Evolutionary conservation across 306 rosid species (phyloP).

Genomic region (Psophocarpus tetragonolobus): DNA sequence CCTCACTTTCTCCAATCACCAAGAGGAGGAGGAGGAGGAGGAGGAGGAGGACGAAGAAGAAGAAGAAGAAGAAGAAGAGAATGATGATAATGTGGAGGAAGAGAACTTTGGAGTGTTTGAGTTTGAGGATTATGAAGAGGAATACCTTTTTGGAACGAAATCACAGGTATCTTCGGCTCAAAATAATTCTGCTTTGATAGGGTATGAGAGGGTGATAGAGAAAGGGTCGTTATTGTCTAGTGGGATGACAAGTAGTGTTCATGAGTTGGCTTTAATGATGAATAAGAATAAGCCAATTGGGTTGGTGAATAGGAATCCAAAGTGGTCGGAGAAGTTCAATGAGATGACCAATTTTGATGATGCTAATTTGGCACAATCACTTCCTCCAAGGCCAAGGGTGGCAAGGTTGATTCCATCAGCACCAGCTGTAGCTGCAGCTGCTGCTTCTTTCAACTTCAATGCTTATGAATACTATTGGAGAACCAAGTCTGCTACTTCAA

Average conservation of each 20-base stretch:
- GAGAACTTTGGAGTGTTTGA: conserved; percentile 31
- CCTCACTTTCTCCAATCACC: conserved; percentile 50
- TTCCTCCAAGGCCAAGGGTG: conserved; percentile 60
- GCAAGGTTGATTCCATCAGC: conserved; percentile 47
- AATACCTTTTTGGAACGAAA: background rate
- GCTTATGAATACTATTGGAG: conserved; percentile 74
- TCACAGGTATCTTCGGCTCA: background rate
- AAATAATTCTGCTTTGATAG: background rate
- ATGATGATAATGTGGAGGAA: conserved; percentile 11
- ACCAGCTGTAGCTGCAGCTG: conserved; percentile 22
- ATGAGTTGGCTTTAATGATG: conserved; percentile 53
- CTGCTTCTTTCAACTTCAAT: conserved; percentile 68
- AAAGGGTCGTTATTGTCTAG: conserved; percentile 38
- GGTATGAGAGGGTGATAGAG: conserved; percentile 36
- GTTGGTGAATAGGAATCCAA: conserved; percentile 51
- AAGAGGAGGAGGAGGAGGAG: conserved; percentile 22
- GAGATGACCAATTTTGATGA: conserved; percentile 51
- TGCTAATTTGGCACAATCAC: conserved; percentile 53
- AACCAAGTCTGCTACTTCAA: conserved; percentile 41
- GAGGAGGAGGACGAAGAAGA: background rate
- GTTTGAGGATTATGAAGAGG: background rate
- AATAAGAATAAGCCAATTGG: conserved; percentile 49
- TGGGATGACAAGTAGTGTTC: conserved; percentile 39
- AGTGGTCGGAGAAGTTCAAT: conserved; percentile 54
- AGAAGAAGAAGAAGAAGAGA: conserved; percentile 19